These are phyloP conservation scores for Xylariaceae sp. DNA, from an alignment of 2,329 filamentous ascomycete genomes.

Conservation along the genomic window DNA sequence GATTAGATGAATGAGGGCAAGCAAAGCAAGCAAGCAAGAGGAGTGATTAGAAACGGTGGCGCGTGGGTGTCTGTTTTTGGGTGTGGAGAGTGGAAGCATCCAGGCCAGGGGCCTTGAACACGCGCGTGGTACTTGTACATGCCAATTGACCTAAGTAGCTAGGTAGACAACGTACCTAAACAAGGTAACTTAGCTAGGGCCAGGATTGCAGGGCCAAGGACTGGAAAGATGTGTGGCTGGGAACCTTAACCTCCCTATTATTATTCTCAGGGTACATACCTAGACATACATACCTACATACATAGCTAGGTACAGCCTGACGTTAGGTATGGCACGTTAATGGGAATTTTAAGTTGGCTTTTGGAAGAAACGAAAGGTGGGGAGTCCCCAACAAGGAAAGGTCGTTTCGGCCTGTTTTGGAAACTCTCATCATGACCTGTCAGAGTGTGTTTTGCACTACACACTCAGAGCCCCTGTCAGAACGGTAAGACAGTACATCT, in stretches of 20 bases:
- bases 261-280: not conserved
- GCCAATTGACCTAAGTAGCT: too few species aligned
- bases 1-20: constrained; percentile 12
- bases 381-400: constrained; percentile 17
- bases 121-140: too few species aligned
- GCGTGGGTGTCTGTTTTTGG: constrained; percentile 22
- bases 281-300: not conserved
- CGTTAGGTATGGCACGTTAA: too few species aligned
- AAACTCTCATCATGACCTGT: constrained; percentile 8
- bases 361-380: constrained; percentile 17
- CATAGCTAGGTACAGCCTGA: too few species aligned
- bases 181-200: not conserved
- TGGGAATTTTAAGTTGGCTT: constrained; percentile 1
- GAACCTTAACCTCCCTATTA: not conserved
- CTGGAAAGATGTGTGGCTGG: constrained; percentile 2
- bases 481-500: too few species aligned
- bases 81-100: constrained; percentile 11
- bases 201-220: constrained; percentile 22
- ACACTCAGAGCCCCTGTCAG: too few species aligned
- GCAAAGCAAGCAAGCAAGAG: too few species aligned
- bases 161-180: not conserved
- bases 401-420: constrained; percentile 16
- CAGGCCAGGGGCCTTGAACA: not conserved
- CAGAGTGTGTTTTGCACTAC: not conserved
- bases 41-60: constrained; percentile 19